These are phyloP conservation scores for Fusarium chlamydosporum DNA, from an alignment of 2,329 filamentous ascomycete species.

Conservation along the genomic window DNA sequence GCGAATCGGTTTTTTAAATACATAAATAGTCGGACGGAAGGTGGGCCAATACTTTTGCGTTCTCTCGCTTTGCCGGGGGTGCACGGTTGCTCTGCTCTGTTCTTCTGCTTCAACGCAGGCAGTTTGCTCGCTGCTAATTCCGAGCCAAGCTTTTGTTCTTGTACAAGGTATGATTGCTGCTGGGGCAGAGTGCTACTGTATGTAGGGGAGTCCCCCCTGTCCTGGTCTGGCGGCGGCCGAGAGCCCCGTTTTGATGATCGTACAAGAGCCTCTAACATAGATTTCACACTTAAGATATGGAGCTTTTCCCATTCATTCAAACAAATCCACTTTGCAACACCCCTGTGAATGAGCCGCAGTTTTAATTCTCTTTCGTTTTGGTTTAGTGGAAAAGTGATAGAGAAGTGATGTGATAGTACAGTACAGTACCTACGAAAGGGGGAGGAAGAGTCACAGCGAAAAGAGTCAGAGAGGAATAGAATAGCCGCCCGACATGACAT, in stretches of 20 bases:
- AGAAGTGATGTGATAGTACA: too few relatives aligned
- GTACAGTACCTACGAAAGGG: neutral
- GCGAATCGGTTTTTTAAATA: conserved; percentile 29
- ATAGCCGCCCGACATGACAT: conserved; percentile 34
- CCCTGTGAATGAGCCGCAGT: conserved; percentile 35
- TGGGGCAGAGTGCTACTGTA: conserved; percentile 5
- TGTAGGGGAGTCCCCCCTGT: conserved; percentile 15
- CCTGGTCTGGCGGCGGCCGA: conserved; percentile 21
- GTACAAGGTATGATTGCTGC: conserved; percentile 5
- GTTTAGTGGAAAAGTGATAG: conserved; percentile 8
- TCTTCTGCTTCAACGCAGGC: neutral
- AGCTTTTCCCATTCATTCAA: conserved; percentile 1
- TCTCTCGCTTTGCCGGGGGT: conserved; percentile 8
- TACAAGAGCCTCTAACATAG: conserved; percentile 37
- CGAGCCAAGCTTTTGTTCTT: conserved; percentile 26
- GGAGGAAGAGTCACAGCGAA: conserved; percentile 6
- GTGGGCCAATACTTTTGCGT: conserved; percentile 15
- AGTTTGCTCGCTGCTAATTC: conserved; percentile 20
- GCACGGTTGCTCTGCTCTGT: conserved; percentile 27
- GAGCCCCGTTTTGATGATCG: conserved; percentile 19
- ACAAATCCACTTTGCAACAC: conserved; percentile 37
- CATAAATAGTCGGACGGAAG: conserved; percentile 24
- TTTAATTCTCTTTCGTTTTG: conserved; percentile 15
- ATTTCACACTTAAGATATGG: conserved; percentile 22
- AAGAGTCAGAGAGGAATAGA: conserved; percentile 13